These are phyloP conservation scores for Anthostomella pinea DNA, from an alignment of 2,329 filamentous ascomycete species.

Conservation along the genomic window DNA sequence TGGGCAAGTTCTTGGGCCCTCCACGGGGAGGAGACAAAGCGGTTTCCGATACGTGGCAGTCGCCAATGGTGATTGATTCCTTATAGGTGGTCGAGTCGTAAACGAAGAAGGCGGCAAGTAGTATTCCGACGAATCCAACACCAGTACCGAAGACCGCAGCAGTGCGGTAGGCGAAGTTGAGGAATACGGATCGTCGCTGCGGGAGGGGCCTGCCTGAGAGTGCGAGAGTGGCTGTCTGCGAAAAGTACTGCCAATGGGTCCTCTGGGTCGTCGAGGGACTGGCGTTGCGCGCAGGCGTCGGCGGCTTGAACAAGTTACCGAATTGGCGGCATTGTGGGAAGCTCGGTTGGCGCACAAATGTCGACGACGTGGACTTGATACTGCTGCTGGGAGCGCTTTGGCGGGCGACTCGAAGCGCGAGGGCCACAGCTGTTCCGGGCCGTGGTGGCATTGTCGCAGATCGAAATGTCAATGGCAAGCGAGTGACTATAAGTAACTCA, in stretches of 20 bases:
- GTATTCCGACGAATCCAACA: constrained; percentile 63
- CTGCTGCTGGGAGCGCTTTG: constrained; percentile 16
- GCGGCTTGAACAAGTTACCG: constrained; percentile 16
- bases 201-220: constrained; percentile 54
- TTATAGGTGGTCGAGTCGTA: constrained; percentile 93
- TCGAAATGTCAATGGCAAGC: no score
- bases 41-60: constrained; percentile 79
- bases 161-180: constrained; percentile 64
- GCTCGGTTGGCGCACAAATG: constrained; percentile 8
- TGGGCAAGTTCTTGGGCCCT: constrained; percentile 92
- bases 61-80: constrained; percentile 61
- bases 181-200: constrained; percentile 43
- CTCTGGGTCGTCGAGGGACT: constrained; percentile 10
- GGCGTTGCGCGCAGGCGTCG: constrained; percentile 7
- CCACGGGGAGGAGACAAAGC: constrained; percentile 79
- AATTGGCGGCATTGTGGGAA: constrained; percentile 17
- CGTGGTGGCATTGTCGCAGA: constrained; percentile 24
- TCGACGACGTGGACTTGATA: constrained; percentile 4
- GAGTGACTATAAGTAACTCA: no score
- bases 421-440: constrained; percentile 22
- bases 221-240: constrained; percentile 33
- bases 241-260: constrained; percentile 20
- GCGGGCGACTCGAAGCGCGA: constrained; percentile 19
- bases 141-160: constrained; percentile 75
- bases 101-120: constrained; percentile 81